Conservation (phyloP, 352 stramenopile species). For the Globisporangium nunn region DNA sequence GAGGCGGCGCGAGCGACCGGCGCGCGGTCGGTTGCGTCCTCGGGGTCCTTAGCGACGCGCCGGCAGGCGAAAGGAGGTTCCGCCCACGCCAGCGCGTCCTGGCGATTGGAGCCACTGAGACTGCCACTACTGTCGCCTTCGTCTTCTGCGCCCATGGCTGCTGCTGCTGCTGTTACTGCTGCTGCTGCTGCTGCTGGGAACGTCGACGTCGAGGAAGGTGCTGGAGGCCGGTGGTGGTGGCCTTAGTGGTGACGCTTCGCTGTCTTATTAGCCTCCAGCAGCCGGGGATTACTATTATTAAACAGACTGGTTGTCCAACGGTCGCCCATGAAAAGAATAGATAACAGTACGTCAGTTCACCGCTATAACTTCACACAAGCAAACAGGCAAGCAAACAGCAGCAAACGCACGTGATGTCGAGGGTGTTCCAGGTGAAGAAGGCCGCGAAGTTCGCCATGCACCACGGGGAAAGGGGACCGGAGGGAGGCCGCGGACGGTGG, state of each 20-base stretch:
- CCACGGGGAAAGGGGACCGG: background rate
- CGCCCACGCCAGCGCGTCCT: constrained; percentile 6
- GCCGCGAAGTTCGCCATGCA: constrained; percentile 17
- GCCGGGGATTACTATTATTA: constrained; percentile 5
- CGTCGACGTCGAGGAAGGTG: background rate
- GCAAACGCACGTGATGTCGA: constrained; percentile 15
- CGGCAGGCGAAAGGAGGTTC: background rate
- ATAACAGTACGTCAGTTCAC: background rate
- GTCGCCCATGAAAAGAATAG: background rate
- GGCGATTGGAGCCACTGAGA: constrained; percentile 10
- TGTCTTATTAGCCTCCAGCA: constrained; percentile 7
- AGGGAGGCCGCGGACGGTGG: background rate
- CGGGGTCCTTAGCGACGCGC: constrained; percentile 1
- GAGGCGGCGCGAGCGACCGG: background rate
- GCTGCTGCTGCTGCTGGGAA: background rate
- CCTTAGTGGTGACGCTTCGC: constrained; percentile 5
- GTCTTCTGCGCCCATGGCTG: constrained; percentile 12
- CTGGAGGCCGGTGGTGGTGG: background rate
- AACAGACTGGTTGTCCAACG: constrained; percentile 6
- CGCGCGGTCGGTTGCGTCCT: background rate
- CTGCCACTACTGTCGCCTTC: constrained; percentile 15
- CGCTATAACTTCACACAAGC: background rate
- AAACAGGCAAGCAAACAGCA: background rate
- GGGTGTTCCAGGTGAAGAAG: constrained; percentile 18
- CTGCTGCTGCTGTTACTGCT: constrained; percentile 2